Conservation (phyloP, 2,329 filamentous ascomycete species). For the Aspergillus intermedius region DNA sequence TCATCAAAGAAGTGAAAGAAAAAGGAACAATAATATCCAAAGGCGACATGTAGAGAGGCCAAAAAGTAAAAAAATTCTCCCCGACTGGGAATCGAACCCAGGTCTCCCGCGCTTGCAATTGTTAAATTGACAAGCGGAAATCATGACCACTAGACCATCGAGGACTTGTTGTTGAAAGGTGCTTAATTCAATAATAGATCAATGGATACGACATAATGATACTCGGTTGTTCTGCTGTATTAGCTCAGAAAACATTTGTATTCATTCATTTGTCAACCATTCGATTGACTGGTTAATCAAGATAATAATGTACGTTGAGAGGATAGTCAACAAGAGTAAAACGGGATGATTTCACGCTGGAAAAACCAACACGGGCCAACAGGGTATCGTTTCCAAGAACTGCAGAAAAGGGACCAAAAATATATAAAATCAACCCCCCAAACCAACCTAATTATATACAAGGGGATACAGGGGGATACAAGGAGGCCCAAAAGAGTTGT, state of each 20-base stretch:
- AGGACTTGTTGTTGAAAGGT: not conserved
- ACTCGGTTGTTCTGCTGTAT: no score
- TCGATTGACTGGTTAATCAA: not conserved
- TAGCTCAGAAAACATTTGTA: no score
- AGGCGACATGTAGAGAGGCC: no score
- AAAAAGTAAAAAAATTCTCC: not conserved
- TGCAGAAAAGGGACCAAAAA: conserved; percentile 7
- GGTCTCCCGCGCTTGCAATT: not conserved
- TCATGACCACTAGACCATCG: not conserved
- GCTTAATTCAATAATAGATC: not conserved
- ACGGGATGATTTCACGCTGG: not conserved
- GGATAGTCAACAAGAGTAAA: not conserved
- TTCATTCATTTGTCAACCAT: not conserved
- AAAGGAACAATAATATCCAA: no score
- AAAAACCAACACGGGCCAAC: not conserved
- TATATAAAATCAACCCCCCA: not conserved
- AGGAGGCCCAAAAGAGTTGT: not conserved
- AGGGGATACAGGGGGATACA: no score
- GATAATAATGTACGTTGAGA: not conserved
- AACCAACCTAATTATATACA: not conserved
- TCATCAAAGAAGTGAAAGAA: no score
- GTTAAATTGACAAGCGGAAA: not conserved
- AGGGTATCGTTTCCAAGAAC: not conserved
- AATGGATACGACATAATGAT: no score
- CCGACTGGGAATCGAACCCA: conserved; percentile 1